These are phyloP conservation scores for Solanum bulbocastanum DNA, from an alignment of 257 asterid genomes.

Conservation along the genomic window DNA sequence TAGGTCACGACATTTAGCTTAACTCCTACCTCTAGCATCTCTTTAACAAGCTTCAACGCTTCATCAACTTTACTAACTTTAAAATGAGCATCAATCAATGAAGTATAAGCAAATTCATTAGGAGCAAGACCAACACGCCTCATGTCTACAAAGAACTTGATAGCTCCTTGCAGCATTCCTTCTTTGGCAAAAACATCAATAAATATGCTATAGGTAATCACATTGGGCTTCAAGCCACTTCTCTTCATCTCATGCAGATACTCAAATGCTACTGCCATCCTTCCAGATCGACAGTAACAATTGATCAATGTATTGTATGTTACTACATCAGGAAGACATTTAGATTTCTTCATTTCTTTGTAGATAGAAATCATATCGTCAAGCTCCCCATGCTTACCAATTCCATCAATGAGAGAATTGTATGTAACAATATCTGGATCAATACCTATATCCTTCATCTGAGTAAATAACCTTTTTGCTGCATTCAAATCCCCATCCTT, in stretches of 20 bases:
- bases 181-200: conserved; percentile 88
- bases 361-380: conserved; percentile 40
- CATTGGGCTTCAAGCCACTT: conserved; percentile 51
- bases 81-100: conserved; percentile 71
- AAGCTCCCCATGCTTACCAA: conserved; percentile 66
- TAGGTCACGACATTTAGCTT: conserved; percentile 64
- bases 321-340: conserved; percentile 62
- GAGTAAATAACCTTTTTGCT: conserved; percentile 43
- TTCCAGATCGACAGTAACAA: conserved; percentile 69
- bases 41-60: conserved; percentile 69
- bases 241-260: conserved; percentile 74
- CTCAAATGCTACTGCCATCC: conserved; percentile 49
- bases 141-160: conserved; percentile 81
- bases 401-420: conserved; percentile 73
- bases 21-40: conserved; percentile 61
- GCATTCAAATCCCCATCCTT: conserved; percentile 61
- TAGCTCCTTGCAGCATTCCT: conserved; percentile 69
- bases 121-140: conserved; percentile 77
- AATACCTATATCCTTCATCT: conserved; percentile 57
- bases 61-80: conserved; percentile 49
- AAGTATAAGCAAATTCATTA: conserved; percentile 72
- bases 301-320: conserved; percentile 81
- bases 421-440: conserved; percentile 73
- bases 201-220: conserved; percentile 82
- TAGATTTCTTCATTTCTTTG: conserved; percentile 62